A percentile compares a stretch with the other conserved stretches of the same genome.
phyloP scores from a whole-genome alignment of 2,329 filamentous ascomycete species.

The Stagonosporopsis cucurbitacearum region DNA sequence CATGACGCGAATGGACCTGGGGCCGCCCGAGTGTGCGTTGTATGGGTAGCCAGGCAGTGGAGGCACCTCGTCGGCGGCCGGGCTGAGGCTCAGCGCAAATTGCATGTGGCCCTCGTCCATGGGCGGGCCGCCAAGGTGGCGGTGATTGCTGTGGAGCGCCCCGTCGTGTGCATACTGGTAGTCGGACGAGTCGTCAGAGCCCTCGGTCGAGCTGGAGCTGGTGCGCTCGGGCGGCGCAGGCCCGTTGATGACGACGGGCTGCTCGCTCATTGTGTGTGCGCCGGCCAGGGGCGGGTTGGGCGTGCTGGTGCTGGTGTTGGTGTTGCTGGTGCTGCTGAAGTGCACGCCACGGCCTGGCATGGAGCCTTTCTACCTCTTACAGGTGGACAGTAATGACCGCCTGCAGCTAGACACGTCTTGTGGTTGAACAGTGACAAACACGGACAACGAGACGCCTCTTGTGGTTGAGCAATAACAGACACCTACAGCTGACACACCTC shows the following conservation, averaged over 20 bases:
- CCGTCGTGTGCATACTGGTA: conserved; percentile 49
- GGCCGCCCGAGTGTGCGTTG: conserved; percentile 32
- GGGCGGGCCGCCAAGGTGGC: conserved; percentile 51
- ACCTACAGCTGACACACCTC: too few species aligned
- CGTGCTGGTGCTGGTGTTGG: too few species aligned
- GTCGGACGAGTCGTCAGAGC: conserved; percentile 46
- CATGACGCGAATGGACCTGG: conserved; percentile 38
- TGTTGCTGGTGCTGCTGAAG: conserved; percentile 24
- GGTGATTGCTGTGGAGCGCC: not conserved
- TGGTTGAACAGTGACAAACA: too few species aligned
- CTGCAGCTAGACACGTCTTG: too few species aligned
- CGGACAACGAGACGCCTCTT: too few species aligned
- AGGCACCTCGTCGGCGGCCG: conserved; percentile 18
- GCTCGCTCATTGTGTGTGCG: conserved; percentile 32
- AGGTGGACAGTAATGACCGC: too few species aligned
- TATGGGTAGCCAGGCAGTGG: conserved; percentile 21
- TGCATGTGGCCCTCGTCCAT: conserved; percentile 46
- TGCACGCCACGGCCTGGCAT: conserved; percentile 40
- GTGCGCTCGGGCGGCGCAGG: conserved; percentile 25
- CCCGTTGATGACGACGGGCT: conserved; percentile 41
- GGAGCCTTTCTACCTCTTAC: too few species aligned
- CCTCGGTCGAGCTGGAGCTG: conserved; percentile 17
- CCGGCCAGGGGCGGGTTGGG: conserved; percentile 21
- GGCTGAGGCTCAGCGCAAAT: conserved; percentile 50
- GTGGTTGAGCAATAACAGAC: too few species aligned